Evolutionary conservation across 768 basidiomycete genomes (phyloP).

Genomic region (Asterophora parasitica): DNA sequence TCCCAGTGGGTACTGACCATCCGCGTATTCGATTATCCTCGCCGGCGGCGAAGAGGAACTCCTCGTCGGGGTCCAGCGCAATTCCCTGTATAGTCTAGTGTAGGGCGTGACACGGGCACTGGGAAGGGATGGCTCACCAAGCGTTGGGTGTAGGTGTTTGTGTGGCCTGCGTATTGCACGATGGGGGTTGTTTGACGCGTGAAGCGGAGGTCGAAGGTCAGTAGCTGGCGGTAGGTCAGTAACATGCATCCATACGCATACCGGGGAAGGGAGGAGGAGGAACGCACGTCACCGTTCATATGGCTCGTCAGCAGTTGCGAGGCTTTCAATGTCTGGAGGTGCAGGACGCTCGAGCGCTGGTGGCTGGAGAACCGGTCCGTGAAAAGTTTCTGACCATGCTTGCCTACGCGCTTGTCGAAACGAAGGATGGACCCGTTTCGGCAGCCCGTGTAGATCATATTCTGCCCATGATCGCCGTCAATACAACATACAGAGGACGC

Average conservation of each 20-base stretch:
- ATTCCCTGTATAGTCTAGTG: slow-evolving; percentile 48
- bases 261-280: background rate
- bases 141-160: slow-evolving; percentile 47
- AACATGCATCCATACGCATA: background rate
- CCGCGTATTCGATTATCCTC: slow-evolving; percentile 59
- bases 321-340: slow-evolving; percentile 45
- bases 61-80: slow-evolving; percentile 47
- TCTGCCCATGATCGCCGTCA: slow-evolving; percentile 24
- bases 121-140: slow-evolving; percentile 37
- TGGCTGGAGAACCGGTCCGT: slow-evolving; percentile 26
- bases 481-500: background rate
- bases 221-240: slow-evolving; percentile 37
- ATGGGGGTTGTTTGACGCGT: slow-evolving; percentile 38
- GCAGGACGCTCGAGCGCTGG: slow-evolving; percentile 44
- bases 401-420: slow-evolving; percentile 52
- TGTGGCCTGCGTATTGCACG: slow-evolving; percentile 47
- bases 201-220: slow-evolving; percentile 61
- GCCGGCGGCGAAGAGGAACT: slow-evolving; percentile 66
- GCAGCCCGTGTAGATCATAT: slow-evolving; percentile 48
- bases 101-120: background rate
- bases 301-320: slow-evolving; percentile 53
- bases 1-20: slow-evolving; percentile 64
- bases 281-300: slow-evolving; percentile 55
- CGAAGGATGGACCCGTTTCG: slow-evolving; percentile 56
- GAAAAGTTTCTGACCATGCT: slow-evolving; percentile 36